phyloP scores from a whole-genome alignment of 148 eudicot species.

The Gaultheria prostrata region DNA sequence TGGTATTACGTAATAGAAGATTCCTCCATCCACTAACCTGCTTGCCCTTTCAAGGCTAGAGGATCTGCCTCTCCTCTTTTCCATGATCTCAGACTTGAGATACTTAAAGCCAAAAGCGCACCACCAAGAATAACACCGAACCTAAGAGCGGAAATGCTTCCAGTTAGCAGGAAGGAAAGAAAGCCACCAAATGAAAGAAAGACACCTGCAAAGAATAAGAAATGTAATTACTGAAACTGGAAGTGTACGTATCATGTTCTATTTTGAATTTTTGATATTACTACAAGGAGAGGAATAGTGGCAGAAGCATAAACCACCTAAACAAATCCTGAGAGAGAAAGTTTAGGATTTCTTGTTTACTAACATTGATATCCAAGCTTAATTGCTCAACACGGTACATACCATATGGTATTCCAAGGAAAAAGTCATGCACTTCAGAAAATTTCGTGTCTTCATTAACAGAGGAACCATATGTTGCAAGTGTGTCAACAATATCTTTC shows the following conservation, averaged over 20 bases:
- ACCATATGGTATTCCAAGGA: conserved; percentile 95
- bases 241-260: background rate
- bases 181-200: conserved; percentile 80
- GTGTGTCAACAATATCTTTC: conserved; percentile 86
- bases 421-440: conserved; percentile 73
- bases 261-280: background rate
- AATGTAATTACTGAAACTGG: conserved; percentile 4
- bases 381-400: conserved; percentile 15
- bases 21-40: conserved; percentile 57
- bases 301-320: background rate
- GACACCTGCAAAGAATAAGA: conserved; percentile 48
- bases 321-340: background rate
- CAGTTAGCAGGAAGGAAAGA: conserved; percentile 81
- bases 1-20: background rate
- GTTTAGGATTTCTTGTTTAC: background rate
- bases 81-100: conserved; percentile 81
- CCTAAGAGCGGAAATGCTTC: conserved; percentile 74
- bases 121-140: conserved; percentile 96
- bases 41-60: conserved; percentile 69
- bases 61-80: conserved; percentile 54
- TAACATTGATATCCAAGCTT: background rate
- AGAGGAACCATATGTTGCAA: conserved; percentile 73
- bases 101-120: conserved; percentile 72
- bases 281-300: background rate
- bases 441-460: conserved; percentile 60